Conservation (phyloP, 2,329 filamentous ascomycete species). For the Xylariomycetidae sp. region DNA sequence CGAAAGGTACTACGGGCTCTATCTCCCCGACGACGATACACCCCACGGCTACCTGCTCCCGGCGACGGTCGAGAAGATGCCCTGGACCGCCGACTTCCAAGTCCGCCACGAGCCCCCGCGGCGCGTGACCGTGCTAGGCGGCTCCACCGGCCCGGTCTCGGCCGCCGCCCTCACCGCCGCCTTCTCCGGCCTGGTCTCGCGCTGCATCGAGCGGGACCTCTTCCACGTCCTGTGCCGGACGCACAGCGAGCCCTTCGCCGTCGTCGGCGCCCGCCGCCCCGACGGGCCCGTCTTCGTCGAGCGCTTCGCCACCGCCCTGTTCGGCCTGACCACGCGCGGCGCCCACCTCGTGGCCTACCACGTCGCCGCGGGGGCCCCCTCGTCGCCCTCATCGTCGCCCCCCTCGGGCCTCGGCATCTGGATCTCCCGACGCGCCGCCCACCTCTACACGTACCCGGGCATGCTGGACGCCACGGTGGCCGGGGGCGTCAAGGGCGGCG, state of each 20-base stretch:
- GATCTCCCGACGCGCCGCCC: slow-evolving; percentile 60
- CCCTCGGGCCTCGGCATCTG: slow-evolving; percentile 54
- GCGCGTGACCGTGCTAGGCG: slow-evolving; percentile 27
- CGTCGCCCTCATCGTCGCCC: slow-evolving; percentile 4
- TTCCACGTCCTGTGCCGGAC: slow-evolving; percentile 26
- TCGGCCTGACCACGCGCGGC: slow-evolving; percentile 60
- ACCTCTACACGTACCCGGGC: slow-evolving; percentile 65
- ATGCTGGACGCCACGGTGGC: slow-evolving; percentile 74
- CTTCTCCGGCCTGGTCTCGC: slow-evolving; percentile 26
- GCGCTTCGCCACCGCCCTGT: slow-evolving; percentile 51
- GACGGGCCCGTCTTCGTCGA: slow-evolving; percentile 14
- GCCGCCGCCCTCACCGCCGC: slow-evolving; percentile 23
- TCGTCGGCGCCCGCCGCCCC: slow-evolving; percentile 22
- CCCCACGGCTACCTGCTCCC: slow-evolving; percentile 48
- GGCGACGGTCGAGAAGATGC: slow-evolving; percentile 40
- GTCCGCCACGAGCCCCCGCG: slow-evolving; percentile 22
- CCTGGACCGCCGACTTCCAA: slow-evolving; percentile 34
- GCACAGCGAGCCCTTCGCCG: slow-evolving; percentile 31
- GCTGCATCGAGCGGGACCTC: slow-evolving; percentile 22
- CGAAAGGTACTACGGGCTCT: slow-evolving; percentile 38
- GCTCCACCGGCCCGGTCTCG: slow-evolving; percentile 21
- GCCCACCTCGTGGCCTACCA: slow-evolving; percentile 60
- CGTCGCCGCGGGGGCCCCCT: not conserved
- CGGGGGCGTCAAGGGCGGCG: slow-evolving; percentile 62
- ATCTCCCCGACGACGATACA: slow-evolving; percentile 38